Base-by-base conservation (phyloP, 83 land plant species). In the Picea engelmannii region DNA sequence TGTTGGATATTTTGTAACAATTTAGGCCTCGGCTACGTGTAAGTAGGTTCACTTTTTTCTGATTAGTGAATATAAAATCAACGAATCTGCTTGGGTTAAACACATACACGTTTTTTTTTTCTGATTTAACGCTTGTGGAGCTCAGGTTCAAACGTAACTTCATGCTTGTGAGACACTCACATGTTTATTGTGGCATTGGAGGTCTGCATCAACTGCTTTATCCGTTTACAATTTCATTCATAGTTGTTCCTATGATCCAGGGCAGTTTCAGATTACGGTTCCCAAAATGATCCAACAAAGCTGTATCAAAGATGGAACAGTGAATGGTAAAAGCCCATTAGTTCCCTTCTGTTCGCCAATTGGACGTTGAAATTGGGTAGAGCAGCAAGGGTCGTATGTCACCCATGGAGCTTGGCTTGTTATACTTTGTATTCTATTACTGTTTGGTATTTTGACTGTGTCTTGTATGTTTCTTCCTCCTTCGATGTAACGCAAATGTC, bases 1-100 rank as follows among this genome's bases (percentile, higher is more conserved):
- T 55, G 35, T 67, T 81, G 69, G 5, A 66, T 74, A 61, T 74
- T 23, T 75, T 63, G 79, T 62, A 63, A 38, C 47, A 78, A 78
- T 76, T 80, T 80, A 18, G 23, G 31, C 31, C 40, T 20, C 12
- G 15, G 24, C 59, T 21, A 31, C 55, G 64, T 21, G 27, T 63
- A 64, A 63, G 20, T 78, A 55, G 58, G 58, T 12, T 12, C 35
- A 38, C 4, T 76, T 21, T 55, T 76, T 76, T 49, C 25, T 49
- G 3, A 49, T 77, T 58, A 44, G 49, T 70, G 74, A 18, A 40
- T 35, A 27, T 18, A 67, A 25, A 31, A 35, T 31, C 44, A 68
- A 68, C 18, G 35, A 31, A 68, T 31, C n/a, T 73, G 21, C 40
- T 68, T 6, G n/a, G n/a, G 18, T 35, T 68, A 44, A 5, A 1